Evolutionary conservation across 768 basidiomycete genomes (phyloP).

Genomic region (Hygrophoropsis aurantiaca): DNA sequence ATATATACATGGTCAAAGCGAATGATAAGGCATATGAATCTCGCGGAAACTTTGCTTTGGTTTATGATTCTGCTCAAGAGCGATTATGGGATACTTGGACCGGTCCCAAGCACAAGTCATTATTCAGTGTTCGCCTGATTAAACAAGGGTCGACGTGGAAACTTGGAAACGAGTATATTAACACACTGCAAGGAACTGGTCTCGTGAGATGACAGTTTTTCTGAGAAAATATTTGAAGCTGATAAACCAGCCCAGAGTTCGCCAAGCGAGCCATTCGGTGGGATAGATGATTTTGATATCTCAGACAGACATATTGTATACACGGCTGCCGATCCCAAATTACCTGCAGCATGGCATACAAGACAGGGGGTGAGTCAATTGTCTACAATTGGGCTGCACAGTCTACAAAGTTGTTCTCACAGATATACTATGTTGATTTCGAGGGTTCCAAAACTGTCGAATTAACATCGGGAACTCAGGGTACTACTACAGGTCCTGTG

Average conservation of each 20-base stretch:
- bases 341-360: conserved; percentile 78
- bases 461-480: conserved; percentile 9
- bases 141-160: conserved; percentile 52
- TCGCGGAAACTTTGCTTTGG: conserved; percentile 61
- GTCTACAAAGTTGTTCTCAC: neutral
- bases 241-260: conserved; percentile 38
- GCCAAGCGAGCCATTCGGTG: conserved; percentile 81
- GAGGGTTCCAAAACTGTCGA: conserved; percentile 48
- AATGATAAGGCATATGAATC: conserved; percentile 68
- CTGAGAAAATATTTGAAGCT: neutral
- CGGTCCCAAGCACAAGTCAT: conserved; percentile 57
- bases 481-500: neutral
- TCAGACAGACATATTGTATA: conserved; percentile 67
- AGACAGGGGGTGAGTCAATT: conserved; percentile 61
- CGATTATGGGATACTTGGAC: conserved; percentile 70
- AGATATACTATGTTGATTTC: conserved; percentile 68
- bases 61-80: conserved; percentile 62
- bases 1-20: conserved; percentile 58
- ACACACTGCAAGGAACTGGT: conserved; percentile 59
- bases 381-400: neutral
- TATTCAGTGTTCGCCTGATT: conserved; percentile 61
- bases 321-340: conserved; percentile 73
- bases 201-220: conserved; percentile 48
- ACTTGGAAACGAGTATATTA: conserved; percentile 47
- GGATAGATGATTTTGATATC: conserved; percentile 72